These are phyloP conservation scores for Sporothrix globosa DNA, from an alignment of 2,329 filamentous ascomycete species.

Conservation along the genomic window DNA sequence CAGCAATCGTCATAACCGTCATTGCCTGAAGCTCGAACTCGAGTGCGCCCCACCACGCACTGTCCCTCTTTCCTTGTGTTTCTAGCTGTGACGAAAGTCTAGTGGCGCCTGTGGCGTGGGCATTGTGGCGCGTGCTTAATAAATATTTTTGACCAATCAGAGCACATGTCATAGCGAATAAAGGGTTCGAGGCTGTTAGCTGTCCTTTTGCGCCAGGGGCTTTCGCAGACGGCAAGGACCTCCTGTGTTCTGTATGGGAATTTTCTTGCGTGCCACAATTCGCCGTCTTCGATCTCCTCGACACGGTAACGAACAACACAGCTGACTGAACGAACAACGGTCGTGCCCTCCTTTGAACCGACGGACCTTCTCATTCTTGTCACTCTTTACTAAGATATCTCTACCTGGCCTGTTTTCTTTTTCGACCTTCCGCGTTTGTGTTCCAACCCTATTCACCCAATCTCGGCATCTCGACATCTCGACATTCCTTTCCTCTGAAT, in stretches of 20 bases:
- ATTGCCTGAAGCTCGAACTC: conserved; percentile 29
- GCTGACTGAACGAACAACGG: neutral
- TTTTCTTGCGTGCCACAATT: conserved; percentile 13
- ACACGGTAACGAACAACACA: neutral
- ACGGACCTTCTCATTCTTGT: neutral
- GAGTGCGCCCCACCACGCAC: neutral
- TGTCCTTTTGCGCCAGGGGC: conserved; percentile 32
- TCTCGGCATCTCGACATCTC: neutral
- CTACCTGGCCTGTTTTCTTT: neutral
- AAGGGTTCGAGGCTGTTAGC: conserved; percentile 24
- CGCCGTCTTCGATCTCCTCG: conserved; percentile 5
- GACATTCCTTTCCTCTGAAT: neutral
- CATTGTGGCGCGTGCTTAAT: conserved; percentile 19
- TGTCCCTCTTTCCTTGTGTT: conserved; percentile 22
- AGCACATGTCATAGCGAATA: neutral
- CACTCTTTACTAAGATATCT: neutral
- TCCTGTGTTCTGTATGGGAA: conserved; percentile 23
- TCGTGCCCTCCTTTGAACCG: conserved; percentile 20
- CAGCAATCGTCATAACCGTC: conserved; percentile 32
- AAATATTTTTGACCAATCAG: conserved; percentile 20
- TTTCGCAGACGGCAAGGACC: neutral
- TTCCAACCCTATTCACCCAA: neutral
- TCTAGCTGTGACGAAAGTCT: conserved; percentile 14
- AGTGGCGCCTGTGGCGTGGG: conserved; percentile 28
- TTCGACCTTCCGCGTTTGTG: neutral